Evolutionary conservation across 2,329 filamentous ascomycete species (phyloP).

Genomic region (Pseudocercospora vitis): DNA sequence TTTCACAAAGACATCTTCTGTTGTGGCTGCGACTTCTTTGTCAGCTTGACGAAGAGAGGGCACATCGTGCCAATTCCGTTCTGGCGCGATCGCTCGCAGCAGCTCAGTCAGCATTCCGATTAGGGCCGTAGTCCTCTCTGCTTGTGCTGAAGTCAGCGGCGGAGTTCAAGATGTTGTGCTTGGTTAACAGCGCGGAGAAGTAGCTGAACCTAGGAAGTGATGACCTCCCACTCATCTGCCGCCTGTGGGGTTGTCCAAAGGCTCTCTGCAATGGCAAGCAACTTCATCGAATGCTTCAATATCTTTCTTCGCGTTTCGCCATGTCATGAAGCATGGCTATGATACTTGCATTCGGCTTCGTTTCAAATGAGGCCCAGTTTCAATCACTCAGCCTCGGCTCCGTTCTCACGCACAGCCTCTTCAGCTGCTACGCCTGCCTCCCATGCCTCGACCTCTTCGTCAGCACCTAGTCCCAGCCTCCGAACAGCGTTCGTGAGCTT

Average conservation of each 20-base stretch:
- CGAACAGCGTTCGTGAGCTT: not conserved
- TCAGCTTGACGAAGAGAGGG: not conserved
- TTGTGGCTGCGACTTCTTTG: not conserved
- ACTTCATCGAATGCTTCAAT: no score
- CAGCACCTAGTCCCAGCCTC: constrained; percentile 7
- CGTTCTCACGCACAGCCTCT: constrained; percentile 1
- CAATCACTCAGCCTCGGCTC: not conserved
- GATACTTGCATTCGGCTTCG: not conserved
- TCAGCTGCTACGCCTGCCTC: constrained; percentile 10
- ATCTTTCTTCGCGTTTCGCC: no score
- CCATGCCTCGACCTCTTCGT: constrained; percentile 9
- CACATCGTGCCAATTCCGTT: not conserved
- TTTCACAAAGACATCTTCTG: constrained; percentile 1
- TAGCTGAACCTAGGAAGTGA: no score
- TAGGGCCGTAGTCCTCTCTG: no score
- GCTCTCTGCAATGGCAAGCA: no score
- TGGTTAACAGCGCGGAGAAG: no score
- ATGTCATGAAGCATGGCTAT: not conserved
- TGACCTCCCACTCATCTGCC: no score
- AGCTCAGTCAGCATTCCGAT: not conserved
- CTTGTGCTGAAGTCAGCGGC: no score
- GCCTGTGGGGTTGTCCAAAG: no score
- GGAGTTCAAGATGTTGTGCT: not conserved
- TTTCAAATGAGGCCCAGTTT: no score
- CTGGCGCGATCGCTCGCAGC: not conserved